Evolutionary conservation across 768 basidiomycete species (phyloP), one percentile per base, ranked within the genome.

Genomic region (Termitomyces sp.): DNA sequence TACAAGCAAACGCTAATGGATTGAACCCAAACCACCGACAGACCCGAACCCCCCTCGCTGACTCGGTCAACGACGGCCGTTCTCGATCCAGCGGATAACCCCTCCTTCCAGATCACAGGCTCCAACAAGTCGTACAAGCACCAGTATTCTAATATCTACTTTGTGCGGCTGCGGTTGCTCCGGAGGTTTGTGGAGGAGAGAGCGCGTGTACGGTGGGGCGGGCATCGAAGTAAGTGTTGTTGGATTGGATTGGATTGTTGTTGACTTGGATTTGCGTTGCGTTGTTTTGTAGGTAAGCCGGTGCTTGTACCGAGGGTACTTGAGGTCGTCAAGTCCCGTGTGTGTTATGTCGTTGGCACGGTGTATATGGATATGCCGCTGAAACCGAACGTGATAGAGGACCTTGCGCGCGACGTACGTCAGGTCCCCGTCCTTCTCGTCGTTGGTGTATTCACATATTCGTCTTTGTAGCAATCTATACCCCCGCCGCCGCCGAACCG

Each of bases 311-410:
- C 85, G 6, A 80, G 92, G 31, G 90, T 96, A 2, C 83, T 97
- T 4, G 96, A 98, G 57, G 87, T 98, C 8, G 75, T 85, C 46
- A 90, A 92, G 64, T 88, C 88, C 1, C 77, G 88, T 64, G 75
- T 96, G 55, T 97, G 94, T 71, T 98, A 88, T 70, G 82, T 98
- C 59, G 76, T 97, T 54, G 97, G 97, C 4, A 99, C 97, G 0
- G 87, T 98, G 6, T 99, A 98, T 70, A 88, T 98, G 86, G 94
- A 99, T 59, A 99, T 99, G 97, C 92, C 94, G 9, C 78, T 98
- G 52, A 99, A 99, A 67, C 96, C 96, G 0, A 98, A 98, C 66
- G 91, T 99, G n/a, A 80, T 99, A 60, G 90, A 94, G 64, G 97
- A 99, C 61, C 83, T 98, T 62, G 93, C 88, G 24, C 81, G 91